Conservation (phyloP, 2,329 filamentous ascomycete species). For the Elsinoe perseae region DNA sequence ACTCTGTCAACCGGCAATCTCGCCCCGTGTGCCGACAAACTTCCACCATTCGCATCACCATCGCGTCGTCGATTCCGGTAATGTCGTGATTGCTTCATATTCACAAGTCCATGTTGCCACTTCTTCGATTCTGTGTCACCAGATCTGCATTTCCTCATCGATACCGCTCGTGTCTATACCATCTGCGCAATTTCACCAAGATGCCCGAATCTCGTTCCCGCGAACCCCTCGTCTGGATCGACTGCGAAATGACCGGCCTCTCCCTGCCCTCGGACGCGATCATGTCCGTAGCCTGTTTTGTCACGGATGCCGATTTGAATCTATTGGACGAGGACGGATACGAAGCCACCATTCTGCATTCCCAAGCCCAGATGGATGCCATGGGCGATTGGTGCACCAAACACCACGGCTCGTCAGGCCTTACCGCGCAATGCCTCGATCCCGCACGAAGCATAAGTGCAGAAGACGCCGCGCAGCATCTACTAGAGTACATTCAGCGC, state of each 20-base stretch:
- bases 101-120: neutral
- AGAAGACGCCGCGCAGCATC: constrained; percentile 59
- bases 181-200: constrained; percentile 15
- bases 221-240: constrained; percentile 77
- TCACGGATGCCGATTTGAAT: constrained; percentile 73
- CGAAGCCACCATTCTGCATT: constrained; percentile 70
- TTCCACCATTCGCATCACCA: neutral
- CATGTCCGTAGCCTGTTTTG: constrained; percentile 83
- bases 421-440: constrained; percentile 66
- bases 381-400: constrained; percentile 88
- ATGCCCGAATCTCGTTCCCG: constrained; percentile 44
- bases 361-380: constrained; percentile 58
- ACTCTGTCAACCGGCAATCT: too few relatives aligned
- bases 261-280: constrained; percentile 73
- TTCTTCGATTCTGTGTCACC: neutral
- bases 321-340: constrained; percentile 70
- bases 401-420: constrained; percentile 72
- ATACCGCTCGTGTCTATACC: too few relatives aligned
- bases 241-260: constrained; percentile 89
- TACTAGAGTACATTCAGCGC: constrained; percentile 70
- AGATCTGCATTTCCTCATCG: too few relatives aligned
- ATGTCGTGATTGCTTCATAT: constrained; percentile 1
- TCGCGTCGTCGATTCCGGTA: neutral
- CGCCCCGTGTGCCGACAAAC: neutral
- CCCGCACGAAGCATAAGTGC: constrained; percentile 65